Base-by-base conservation (phyloP, 495 filamentous ascomycete species). In the Annulohypoxylon stygium region DNA sequence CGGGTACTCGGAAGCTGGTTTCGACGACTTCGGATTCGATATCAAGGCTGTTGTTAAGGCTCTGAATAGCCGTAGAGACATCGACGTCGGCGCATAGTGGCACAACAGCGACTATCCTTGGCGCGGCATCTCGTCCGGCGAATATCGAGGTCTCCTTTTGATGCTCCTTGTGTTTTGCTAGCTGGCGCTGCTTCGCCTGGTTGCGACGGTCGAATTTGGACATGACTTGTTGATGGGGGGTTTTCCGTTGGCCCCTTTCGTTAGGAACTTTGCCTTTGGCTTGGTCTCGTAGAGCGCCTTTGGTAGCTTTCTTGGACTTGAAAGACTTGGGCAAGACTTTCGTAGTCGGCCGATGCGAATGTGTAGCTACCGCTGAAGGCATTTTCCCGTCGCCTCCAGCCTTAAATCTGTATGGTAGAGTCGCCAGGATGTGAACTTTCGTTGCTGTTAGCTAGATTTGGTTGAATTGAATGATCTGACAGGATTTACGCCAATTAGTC, bases 171-270 rank as follows among this genome's bases (percentile, higher is more conserved):
- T 94, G 90, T 81, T 98, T 97, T 71, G 87, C 82, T 70, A 88
- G 86, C 71, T 94, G 92, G 77, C 89, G 88, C 83, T 99, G 96
- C 75, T 93, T 93, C 53, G 93, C 92, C 83, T 95, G 93, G 81
- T 99, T 97, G 76, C 93, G 88, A 37, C 96, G 91, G 82, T 97
- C 93, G 80, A 99, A 84, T 82, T 97, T 99, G 39, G 95, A 97
- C 93, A 97, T 97, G 79, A 97, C 87, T 83, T 97, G 93, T 78
- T 98, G 97, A 80, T 98, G 93, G 67, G 92, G 92, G 47, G 95
- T 97, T 81, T 93, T 97, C 67, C 95, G 90, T 69, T 83, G 84
- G 41, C 90, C 88, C 78, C 82, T 91, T 79, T 85, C 82, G 58
- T 79, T 81, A 4, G 80, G 77, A 36, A 84, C 76, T 62, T 80